These are phyloP conservation scores for Rhodosporidiobolus odoratus DNA, from an alignment of 768 basidiomycete species.

Conservation along the genomic window DNA sequence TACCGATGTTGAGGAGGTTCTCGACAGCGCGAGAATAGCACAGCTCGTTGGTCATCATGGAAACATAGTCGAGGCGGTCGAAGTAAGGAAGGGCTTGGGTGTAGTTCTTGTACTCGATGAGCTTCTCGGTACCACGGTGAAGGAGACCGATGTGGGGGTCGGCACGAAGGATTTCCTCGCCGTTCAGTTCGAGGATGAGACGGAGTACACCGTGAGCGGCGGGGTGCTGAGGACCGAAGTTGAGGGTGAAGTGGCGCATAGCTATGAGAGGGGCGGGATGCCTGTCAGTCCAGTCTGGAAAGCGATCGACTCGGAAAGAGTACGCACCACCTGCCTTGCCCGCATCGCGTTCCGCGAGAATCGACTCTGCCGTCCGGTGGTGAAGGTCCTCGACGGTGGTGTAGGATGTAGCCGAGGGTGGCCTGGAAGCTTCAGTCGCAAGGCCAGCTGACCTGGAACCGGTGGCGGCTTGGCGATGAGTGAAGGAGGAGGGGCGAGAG, in stretches of 20 bases:
- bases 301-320: neutral
- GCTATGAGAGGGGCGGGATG: neutral
- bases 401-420: neutral
- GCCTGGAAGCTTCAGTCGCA: conserved; percentile 21
- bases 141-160: conserved; percentile 77
- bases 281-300: neutral
- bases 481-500: neutral
- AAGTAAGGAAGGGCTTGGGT: conserved; percentile 97
- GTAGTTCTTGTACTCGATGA: conserved; percentile 98
- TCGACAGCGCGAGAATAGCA: conserved; percentile 97
- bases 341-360: conserved; percentile 60
- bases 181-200: conserved; percentile 93
- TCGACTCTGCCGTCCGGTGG: conserved; percentile 68
- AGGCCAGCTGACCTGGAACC: neutral
- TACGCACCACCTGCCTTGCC: conserved; percentile 15
- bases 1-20: conserved; percentile 72
- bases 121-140: conserved; percentile 95
- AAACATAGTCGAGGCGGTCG: conserved; percentile 97
- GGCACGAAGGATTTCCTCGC: conserved; percentile 68
- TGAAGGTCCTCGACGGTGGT: conserved; percentile 74
- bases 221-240: conserved; percentile 74
- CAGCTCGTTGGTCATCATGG: conserved; percentile 99
- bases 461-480: neutral
- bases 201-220: conserved; percentile 98
- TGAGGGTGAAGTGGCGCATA: conserved; percentile 80